Percentiles rank a stretch among this genome's conserved stretches.
These are phyloP conservation scores for Annulohypoxylon stygium DNA, from an alignment of 495 filamentous ascomycete species.

Conservation along the genomic window DNA sequence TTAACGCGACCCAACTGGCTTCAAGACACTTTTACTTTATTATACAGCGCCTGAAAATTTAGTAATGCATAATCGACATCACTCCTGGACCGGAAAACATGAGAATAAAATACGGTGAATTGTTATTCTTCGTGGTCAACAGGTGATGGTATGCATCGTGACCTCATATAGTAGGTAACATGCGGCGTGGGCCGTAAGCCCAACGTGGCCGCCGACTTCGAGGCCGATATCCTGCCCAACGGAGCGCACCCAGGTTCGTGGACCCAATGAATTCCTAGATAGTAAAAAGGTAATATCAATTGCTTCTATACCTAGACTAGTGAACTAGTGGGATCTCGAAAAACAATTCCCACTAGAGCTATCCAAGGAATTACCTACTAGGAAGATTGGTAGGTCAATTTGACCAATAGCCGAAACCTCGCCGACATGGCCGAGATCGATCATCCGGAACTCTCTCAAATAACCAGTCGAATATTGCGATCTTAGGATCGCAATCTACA, in stretches of 20 bases:
- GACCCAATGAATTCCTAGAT: constrained; percentile 4
- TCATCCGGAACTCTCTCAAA: not conserved
- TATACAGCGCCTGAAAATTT: constrained; percentile 11
- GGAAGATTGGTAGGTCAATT: not conserved
- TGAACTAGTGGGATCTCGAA: constrained; percentile 1
- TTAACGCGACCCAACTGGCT: not conserved
- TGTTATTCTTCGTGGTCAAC: not conserved
- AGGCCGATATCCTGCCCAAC: constrained; percentile 20
- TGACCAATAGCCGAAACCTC: constrained; percentile 4
- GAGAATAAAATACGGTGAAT: constrained; percentile 4
- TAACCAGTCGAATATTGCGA: constrained; percentile 18
- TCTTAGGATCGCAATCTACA: constrained; percentile 3
- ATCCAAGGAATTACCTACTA: not conserved
- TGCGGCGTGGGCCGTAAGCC: constrained; percentile 39
- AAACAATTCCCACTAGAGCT: not conserved
- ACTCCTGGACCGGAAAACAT: not conserved
- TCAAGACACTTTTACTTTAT: constrained; percentile 8
- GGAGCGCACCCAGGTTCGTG: not conserved
- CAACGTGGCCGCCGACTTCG: constrained; percentile 23
- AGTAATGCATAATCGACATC: not conserved
- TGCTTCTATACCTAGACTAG: not conserved
- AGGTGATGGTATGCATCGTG: constrained; percentile 25
- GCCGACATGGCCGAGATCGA: not conserved
- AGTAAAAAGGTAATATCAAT: constrained; percentile 9
- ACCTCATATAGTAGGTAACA: constrained; percentile 29